A percentile compares a stretch with the other conserved stretches of the same genome.
Conservation (phyloP, 805 yeast species). For the Yamadazyma scolyti region DNA sequence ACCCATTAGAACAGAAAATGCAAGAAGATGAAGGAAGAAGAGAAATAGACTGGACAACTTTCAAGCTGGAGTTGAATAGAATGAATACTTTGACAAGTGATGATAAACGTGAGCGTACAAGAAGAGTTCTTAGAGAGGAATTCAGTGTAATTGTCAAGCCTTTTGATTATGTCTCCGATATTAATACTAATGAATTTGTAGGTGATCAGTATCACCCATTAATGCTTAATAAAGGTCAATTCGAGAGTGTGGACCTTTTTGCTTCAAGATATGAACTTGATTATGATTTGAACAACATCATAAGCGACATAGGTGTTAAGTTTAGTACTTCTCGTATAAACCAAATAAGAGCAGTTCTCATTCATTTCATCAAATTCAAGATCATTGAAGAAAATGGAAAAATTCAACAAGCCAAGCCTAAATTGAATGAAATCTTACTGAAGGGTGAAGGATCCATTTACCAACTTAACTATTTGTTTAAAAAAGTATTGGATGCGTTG, state of each 20-base stretch:
- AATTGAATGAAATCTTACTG: conserved; percentile 39
- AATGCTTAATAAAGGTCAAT: conserved; percentile 13
- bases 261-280: conserved; percentile 23
- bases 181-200: conserved; percentile 36
- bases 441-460: conserved; percentile 58
- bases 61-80: conserved; percentile 62
- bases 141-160: conserved; percentile 39
- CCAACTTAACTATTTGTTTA: conserved; percentile 75
- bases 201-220: conserved; percentile 14
- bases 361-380: conserved; percentile 67
- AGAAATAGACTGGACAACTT: conserved; percentile 36
- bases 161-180: conserved; percentile 37
- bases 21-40: conserved; percentile 18
- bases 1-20: conserved; percentile 31
- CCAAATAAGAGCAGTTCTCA: conserved; percentile 56
- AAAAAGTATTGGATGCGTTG: conserved; percentile 64
- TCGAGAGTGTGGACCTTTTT: conserved; percentile 28
- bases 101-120: conserved; percentile 70
- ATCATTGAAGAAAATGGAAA: conserved; percentile 35
- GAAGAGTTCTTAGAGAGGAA: conserved; percentile 45
- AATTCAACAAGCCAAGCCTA: conserved; percentile 37
- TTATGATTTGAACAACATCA: conserved; percentile 37
- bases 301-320: conserved; percentile 38
- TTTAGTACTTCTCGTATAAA: conserved; percentile 41
- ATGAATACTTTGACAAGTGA: conserved; percentile 63